These are phyloP conservation scores for Uronychia setigera DNA, from an alignment of 73 alveolate species.

Conservation along the genomic window DNA sequence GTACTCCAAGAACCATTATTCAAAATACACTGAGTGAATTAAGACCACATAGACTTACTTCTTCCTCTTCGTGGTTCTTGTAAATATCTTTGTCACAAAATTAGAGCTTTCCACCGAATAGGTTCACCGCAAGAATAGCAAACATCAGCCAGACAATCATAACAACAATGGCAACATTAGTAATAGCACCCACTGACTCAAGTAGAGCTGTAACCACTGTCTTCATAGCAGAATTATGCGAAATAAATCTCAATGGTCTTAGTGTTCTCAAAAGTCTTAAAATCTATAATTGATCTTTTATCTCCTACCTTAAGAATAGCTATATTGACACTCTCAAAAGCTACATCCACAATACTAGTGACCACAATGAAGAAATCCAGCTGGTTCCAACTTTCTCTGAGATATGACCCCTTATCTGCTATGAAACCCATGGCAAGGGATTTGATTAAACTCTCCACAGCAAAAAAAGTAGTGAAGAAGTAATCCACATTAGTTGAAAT, in stretches of 20 bases:
- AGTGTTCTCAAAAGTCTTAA: conserved; percentile 92
- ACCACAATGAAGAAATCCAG: conserved; percentile 92
- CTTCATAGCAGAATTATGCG: conserved; percentile 87
- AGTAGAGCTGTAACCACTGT: conserved; percentile 86
- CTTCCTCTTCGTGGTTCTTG: conserved; percentile 21
- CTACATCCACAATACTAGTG: conserved; percentile 81
- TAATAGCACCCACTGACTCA: conserved; percentile 85
- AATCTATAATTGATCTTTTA: too few species aligned
- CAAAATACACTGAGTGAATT: too few species aligned
- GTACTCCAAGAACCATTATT: conserved; percentile 69
- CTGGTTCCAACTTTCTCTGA: conserved; percentile 92
- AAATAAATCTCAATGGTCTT: conserved; percentile 92
- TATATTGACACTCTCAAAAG: conserved; percentile 63
- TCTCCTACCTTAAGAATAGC: conserved; percentile 76
- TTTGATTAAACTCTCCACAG: conserved; percentile 82
- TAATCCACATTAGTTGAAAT: conserved; percentile 58
- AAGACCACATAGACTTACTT: too few species aligned
- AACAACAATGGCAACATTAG: conserved; percentile 81
- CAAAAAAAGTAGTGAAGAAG: conserved; percentile 76
- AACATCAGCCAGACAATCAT: conserved; percentile 66
- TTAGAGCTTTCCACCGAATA: conserved; percentile 71
- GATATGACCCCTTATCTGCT: conserved; percentile 79
- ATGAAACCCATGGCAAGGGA: conserved; percentile 90
- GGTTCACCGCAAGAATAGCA: conserved; percentile 53
- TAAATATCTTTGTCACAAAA: conserved; percentile 60